Conservation (phyloP, 805 yeast genomes). For the Metschnikowia santaceciliae region DNA sequence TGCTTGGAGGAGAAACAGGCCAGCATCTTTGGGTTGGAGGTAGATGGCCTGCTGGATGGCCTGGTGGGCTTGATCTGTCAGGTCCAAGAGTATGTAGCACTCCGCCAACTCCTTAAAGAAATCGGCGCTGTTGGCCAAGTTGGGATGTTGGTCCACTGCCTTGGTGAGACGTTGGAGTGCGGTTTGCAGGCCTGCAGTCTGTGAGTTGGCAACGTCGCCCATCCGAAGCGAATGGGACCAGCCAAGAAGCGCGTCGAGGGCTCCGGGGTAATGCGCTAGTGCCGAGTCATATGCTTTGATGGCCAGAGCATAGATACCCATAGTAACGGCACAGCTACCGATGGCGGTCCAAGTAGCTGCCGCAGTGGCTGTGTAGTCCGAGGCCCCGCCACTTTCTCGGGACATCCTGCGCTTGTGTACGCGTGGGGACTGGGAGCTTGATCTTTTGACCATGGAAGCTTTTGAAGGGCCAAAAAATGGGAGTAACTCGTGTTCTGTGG, state of each 20-base stretch:
- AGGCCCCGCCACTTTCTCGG: background rate
- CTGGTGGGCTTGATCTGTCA: slow-evolving; percentile 50
- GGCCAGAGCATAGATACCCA: slow-evolving; percentile 40
- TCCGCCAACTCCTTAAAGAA: slow-evolving; percentile 51
- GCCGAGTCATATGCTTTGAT: slow-evolving; percentile 43
- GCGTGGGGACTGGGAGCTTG: slow-evolving; percentile 13
- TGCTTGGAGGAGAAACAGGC: slow-evolving; percentile 47
- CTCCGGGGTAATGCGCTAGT: slow-evolving; percentile 38
- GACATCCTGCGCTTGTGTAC: slow-evolving; percentile 7
- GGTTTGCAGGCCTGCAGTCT: slow-evolving; percentile 36
- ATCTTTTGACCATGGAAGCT: slow-evolving; percentile 9
- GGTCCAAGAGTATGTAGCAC: slow-evolving; percentile 44
- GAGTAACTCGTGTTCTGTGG: background rate
- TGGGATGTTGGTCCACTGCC: slow-evolving; percentile 35
- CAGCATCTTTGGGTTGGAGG: slow-evolving; percentile 38
- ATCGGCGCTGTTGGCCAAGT: slow-evolving; percentile 33
- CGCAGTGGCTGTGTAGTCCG: slow-evolving; percentile 14
- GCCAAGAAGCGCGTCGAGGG: slow-evolving; percentile 40
- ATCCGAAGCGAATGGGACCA: slow-evolving; percentile 38
- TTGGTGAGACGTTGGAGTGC: slow-evolving; percentile 40
- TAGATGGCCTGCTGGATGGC: slow-evolving; percentile 42
- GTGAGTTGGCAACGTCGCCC: slow-evolving; percentile 35
- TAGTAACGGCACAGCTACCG: slow-evolving; percentile 43
- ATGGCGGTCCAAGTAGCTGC: slow-evolving; percentile 45
- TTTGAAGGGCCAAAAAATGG: background rate